phyloP scores from a whole-genome alignment of 805 yeast species.

The Brettanomyces anomalus region DNA sequence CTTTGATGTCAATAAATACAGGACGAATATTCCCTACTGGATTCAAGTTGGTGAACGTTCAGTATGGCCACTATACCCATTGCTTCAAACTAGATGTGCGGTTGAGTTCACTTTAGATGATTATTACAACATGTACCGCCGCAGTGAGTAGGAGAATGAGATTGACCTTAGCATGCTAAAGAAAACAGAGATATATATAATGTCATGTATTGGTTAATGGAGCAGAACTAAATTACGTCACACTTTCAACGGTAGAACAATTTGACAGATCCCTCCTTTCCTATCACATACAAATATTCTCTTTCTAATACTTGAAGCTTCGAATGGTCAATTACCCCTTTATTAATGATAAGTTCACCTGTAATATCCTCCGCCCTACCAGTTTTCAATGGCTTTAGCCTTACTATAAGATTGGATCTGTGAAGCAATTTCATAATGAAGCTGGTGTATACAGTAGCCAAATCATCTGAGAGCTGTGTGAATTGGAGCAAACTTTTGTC shows the following conservation, averaged over 20 bases:
- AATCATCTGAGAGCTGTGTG: conserved; percentile 11
- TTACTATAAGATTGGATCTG: conserved; percentile 42
- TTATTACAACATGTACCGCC: conserved; percentile 36
- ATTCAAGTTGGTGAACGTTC: conserved; percentile 83
- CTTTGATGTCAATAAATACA: conserved; percentile 62
- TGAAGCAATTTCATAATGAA: conserved; percentile 40
- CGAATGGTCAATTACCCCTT: conserved; percentile 30
- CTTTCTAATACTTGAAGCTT: conserved; percentile 36
- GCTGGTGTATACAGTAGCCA: conserved; percentile 31
- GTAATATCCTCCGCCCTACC: conserved; percentile 81
- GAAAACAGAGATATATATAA: neutral
- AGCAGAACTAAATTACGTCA: neutral
- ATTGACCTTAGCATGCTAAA: too few relatives aligned
- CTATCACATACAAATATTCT: conserved; percentile 52
- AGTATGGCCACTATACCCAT: conserved; percentile 85
- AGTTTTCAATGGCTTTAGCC: conserved; percentile 59
- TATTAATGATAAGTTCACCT: conserved; percentile 53
- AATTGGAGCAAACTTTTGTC: conserved; percentile 16
- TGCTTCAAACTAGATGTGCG: conserved; percentile 79
- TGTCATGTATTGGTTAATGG: too few relatives aligned
- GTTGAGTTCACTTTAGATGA: conserved; percentile 86
- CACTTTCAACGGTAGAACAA: conserved; percentile 32
- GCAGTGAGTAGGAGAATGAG: conserved; percentile 6
- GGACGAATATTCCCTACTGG: conserved; percentile 81
- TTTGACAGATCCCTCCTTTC: conserved; percentile 43